phyloP scores from a whole-genome alignment of 2,329 filamentous ascomycete species.

The Pseudomassariella vexata region DNA sequence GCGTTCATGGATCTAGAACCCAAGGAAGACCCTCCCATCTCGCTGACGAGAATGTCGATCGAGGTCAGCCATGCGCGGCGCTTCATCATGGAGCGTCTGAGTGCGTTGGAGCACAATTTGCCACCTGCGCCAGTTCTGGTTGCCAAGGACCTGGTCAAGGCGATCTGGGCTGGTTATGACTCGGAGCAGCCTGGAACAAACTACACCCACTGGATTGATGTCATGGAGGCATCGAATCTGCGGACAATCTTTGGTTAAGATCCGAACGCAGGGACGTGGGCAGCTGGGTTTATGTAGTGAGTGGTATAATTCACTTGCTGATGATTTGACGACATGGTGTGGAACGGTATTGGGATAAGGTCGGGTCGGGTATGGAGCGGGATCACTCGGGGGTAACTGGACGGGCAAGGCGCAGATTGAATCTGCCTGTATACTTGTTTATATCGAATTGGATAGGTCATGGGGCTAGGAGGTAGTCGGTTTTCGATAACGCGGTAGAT shows the following conservation, averaged over 20 bases:
- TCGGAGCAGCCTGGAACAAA: conserved; percentile 24
- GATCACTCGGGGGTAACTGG: no score
- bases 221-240: conserved; percentile 19
- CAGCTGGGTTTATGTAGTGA: no score
- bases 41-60: conserved; percentile 19
- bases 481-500: no score
- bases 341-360: no score
- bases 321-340: no score
- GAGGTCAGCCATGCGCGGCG: conserved; percentile 31
- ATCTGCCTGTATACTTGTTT: no score
- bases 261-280: no score
- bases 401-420: no score
- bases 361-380: no score
- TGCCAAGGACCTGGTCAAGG: conserved; percentile 34
- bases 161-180: conserved; percentile 36
- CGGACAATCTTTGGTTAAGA: conserved; percentile 11
- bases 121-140: conserved; percentile 35
- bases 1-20: not conserved
- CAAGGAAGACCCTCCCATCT: conserved; percentile 10
- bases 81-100: conserved; percentile 31
- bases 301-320: no score
- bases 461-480: no score
- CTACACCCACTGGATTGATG: conserved; percentile 35
- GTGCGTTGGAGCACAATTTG: conserved; percentile 30
- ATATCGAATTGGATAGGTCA: no score